Evolutionary conservation across 2,329 filamentous ascomycete genomes (phyloP).

Genomic region (Sporothrix globosa): DNA sequence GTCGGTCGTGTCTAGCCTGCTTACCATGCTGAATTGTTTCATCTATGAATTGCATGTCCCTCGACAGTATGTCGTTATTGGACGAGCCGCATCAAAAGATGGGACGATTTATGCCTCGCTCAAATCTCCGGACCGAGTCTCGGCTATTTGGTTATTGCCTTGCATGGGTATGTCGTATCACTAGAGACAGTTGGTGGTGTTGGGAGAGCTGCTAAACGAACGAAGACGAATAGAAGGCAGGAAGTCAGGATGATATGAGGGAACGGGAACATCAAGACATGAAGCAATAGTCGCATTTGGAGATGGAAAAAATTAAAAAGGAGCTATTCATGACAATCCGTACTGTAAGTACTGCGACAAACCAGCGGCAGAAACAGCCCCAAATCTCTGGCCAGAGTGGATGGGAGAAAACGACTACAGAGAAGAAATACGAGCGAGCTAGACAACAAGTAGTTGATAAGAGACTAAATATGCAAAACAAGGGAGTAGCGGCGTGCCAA

Average conservation of each 20-base stretch:
- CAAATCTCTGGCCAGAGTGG: not conserved
- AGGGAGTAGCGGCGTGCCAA: not conserved
- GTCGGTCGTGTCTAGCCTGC: not conserved
- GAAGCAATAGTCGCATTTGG: not conserved
- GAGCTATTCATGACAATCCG: not conserved
- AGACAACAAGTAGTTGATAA: not conserved
- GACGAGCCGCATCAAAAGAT: not conserved
- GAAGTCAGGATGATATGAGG: not conserved
- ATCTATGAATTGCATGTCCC: too few species aligned
- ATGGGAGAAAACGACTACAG: not conserved
- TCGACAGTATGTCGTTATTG: too few species aligned
- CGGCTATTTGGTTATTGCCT: slow-evolving; percentile 2
- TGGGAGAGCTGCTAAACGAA: not conserved
- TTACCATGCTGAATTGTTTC: too few species aligned
- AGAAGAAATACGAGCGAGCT: not conserved
- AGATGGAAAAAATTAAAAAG: not conserved
- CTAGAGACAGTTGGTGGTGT: not conserved
- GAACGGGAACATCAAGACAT: not conserved
- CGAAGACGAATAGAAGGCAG: not conserved
- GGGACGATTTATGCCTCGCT: slow-evolving; percentile 6
- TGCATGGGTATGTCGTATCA: not conserved
- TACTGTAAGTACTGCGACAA: too few species aligned
- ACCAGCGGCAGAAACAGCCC: not conserved
- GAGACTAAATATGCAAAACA: not conserved
- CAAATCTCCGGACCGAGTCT: slow-evolving; percentile 23